These are phyloP conservation scores for Podila epicladia DNA, from an alignment of 192 early-diverging fungal genomes.

Conservation along the genomic window DNA sequence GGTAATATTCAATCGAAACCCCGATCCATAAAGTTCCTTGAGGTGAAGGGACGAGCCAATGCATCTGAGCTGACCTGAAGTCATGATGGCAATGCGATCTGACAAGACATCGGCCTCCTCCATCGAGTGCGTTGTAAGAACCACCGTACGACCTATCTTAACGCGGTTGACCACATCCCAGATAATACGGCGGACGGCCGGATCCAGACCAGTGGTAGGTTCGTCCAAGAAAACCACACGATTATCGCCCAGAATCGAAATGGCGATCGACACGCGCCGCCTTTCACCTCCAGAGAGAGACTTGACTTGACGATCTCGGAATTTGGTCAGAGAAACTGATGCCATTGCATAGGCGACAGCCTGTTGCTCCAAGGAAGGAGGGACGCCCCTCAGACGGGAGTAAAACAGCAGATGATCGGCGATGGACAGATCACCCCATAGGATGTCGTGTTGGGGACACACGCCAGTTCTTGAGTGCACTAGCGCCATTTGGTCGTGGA, in stretches of 20 bases:
- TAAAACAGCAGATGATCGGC: slow-evolving; percentile 60
- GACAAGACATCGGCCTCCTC: slow-evolving; percentile 71
- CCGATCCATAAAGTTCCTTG: slow-evolving; percentile 63
- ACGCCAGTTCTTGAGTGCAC: slow-evolving; percentile 56
- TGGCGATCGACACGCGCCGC: slow-evolving; percentile 59
- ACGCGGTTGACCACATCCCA: slow-evolving; percentile 65
- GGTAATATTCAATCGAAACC: slow-evolving; percentile 59
- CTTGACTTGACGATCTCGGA: slow-evolving; percentile 43
- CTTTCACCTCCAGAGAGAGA: slow-evolving; percentile 68
- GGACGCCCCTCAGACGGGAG: slow-evolving; percentile 57
- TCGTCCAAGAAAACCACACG: slow-evolving; percentile 64
- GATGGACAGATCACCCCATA: slow-evolving; percentile 57
- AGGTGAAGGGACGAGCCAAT: slow-evolving; percentile 63
- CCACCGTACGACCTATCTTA: slow-evolving; percentile 57
- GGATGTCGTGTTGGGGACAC: slow-evolving; percentile 66
- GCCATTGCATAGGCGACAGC: slow-evolving; percentile 30
- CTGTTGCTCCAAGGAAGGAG: slow-evolving; percentile 25
- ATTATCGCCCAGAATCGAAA: slow-evolving; percentile 64
- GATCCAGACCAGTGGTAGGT: slow-evolving; percentile 69
- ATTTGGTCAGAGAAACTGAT: slow-evolving; percentile 44
- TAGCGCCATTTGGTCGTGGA: slow-evolving; percentile 24
- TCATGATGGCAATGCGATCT: slow-evolving; percentile 64
- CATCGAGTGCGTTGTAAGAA: slow-evolving; percentile 72
- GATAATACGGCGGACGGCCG: slow-evolving; percentile 53
- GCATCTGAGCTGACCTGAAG: slow-evolving; percentile 55